phyloP scores from a whole-genome alignment of 2,329 filamentous ascomycete genomes.

The Colletotrichum gloeosporioides region DNA sequence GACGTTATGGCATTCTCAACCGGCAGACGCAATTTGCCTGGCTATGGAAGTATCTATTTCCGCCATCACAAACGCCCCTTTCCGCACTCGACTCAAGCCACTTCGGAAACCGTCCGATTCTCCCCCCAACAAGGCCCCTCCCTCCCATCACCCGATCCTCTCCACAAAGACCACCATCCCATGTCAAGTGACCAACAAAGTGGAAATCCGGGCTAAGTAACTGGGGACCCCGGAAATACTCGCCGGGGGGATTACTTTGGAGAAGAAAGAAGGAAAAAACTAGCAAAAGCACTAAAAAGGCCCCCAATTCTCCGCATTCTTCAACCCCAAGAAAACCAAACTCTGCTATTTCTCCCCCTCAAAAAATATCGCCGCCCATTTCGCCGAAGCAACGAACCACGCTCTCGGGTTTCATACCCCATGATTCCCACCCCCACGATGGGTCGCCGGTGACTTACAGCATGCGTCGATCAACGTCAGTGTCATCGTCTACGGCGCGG shows the following conservation, averaged over 20 bases:
- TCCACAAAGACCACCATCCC: not conserved
- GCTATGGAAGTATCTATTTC: not conserved
- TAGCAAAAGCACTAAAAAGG: not conserved
- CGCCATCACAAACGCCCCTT: not conserved
- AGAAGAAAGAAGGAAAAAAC: not conserved
- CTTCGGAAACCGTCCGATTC: constrained; percentile 5
- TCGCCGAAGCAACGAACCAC: not conserved
- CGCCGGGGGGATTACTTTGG: not conserved
- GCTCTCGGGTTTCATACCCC: not conserved
- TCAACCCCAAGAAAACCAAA: not conserved
- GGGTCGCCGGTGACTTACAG: not conserved
- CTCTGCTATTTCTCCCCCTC: constrained; percentile 9
- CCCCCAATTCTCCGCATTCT: constrained; percentile 16
- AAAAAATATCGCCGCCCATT: not conserved
- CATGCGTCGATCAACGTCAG: constrained; percentile 9
- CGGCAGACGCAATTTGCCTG: not conserved
- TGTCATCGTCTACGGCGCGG: not conserved
- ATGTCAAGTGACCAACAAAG: not conserved
- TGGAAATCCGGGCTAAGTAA: not conserved
- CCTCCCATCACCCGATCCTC: not conserved
- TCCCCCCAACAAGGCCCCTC: not conserved
- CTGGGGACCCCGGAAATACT: constrained; percentile 4
- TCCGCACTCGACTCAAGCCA: not conserved
- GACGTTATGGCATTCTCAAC: not conserved
- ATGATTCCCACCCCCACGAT: not conserved